Base-by-base conservation (phyloP, 2,329 filamentous ascomycete species). In the Penicillium sp. region DNA sequence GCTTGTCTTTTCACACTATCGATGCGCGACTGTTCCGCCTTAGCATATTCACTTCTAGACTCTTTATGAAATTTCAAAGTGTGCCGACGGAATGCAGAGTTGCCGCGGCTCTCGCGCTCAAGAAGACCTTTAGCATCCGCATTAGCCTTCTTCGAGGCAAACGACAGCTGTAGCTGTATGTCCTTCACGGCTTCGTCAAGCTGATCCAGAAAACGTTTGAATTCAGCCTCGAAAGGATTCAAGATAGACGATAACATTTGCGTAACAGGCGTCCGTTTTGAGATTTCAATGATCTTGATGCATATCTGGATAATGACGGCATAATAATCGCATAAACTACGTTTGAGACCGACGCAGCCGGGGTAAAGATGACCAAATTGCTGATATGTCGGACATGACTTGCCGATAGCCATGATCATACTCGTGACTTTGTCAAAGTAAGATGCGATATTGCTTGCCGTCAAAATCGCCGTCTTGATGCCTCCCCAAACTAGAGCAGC, bases 401-500 rank as follows among this genome's bases (percentile, higher is more conserved):
- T 53, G 11, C 63, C 62, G 14, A 66, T 56, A n/a, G 38, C 22
- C 62, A 64, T 65, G 17, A 62, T 52, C 28, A 66, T 43, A 12
- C 35, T 55, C 5, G 61, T 63, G 19, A 66, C 51, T 37, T 64
- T 58, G 7, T 61, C 62, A 49, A 65, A 66, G 42, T 62, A 66
- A 22, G 64, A 62, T 7, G 59, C 37, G 28, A 60, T 56, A 37
- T 59, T 59, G 30, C 47, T 50, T 0, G 59, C 53, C 2, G 50
- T 38, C 28, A 59, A 43, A 19, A 66, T 43, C 2, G 64, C 58
- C 33, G 53, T 58, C 43, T 59, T 65, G 19, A 66, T n/a, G 10
- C 52, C 53, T 16, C 61, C 64, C 62, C 64, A 65, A 14, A 66
- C 50, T 1, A 60, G 55, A 40, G 53, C 53, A 5, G 53, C 47